Evolutionary conservation across 371 early-diverging fungal genomes (phyloP), one percentile per base, ranked within the genome.

Genomic region (Mucor velutinosus): DNA sequence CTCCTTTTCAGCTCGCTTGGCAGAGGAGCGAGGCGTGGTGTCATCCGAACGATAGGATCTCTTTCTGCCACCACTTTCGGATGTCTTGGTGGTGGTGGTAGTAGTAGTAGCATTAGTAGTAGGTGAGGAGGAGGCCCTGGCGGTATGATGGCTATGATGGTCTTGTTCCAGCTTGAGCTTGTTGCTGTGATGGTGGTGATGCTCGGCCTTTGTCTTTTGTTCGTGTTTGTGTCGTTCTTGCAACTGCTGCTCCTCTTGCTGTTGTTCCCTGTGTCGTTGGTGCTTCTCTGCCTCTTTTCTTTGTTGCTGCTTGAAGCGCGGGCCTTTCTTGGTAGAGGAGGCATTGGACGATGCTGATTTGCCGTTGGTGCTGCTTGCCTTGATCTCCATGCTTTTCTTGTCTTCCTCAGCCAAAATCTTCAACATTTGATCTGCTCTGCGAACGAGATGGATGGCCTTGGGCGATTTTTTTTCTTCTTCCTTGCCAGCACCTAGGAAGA

Each of bases 361-460:
- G 15, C 25, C 45, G 14, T 25, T 43, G 25, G 21, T 35, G 12
- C 8, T 33, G 37, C 19, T 12, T 5, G 23, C 27, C 49, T 11
- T 49, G 11, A 53, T 27, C 11, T 53, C 53, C 25, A 53, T 14
- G 27, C 25, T 53, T 10, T 59, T 27, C 56, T 66, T 61, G 7
- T 78, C 78, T 64, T 82, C 77, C 57, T 92, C 92, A 0, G 87
- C 82, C 27, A 96, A 79, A 2, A 92, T 84, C 80, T 95, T 94
- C 63, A 97, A 80, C 67, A 97, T 76, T 60, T 94, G 95, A 62
- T 97, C 95, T 23, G 93, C 94, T n/a, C 99, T 86, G 3, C 98
- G 88, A 4, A 87, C 90, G 39, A 97, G 76, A 75, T 96, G 96
- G 41, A 93, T 85, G 0, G 92, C 85, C 78, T 93, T 93, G 11